phyloP scores from a whole-genome alignment of 1,284 basidiomycete genomes.

The Ustilago cynodontis region DNA sequence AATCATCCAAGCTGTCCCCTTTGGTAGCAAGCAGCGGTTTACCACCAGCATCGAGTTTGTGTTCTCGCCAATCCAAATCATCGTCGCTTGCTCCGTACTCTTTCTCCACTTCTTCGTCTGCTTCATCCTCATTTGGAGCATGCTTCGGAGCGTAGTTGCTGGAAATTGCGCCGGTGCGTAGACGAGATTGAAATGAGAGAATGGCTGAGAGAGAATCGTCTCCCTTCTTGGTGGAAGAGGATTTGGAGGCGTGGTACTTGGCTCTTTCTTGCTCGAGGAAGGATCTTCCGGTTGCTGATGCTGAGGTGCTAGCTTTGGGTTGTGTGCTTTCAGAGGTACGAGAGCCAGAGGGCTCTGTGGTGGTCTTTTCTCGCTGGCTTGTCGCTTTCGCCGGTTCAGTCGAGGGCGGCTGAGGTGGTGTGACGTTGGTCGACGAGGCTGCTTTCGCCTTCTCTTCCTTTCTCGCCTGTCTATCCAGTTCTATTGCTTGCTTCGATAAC shows the following conservation, averaged over 20 bases:
- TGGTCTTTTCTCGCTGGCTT: background rate
- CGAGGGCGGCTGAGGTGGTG: background rate
- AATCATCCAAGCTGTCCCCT: constrained; percentile 47
- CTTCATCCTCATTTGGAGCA: constrained; percentile 11
- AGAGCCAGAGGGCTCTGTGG: background rate
- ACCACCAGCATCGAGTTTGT: constrained; percentile 54
- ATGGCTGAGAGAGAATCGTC: constrained; percentile 32
- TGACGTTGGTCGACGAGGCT: background rate
- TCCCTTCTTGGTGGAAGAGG: constrained; percentile 1
- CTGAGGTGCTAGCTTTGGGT: background rate
- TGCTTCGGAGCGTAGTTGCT: background rate
- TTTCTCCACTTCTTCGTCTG: constrained; percentile 38
- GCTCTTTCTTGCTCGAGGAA: constrained; percentile 16
- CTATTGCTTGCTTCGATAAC: constrained; percentile 42
- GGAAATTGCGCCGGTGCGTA: constrained; percentile 14
- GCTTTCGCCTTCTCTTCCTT: background rate
- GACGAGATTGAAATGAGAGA: constrained; percentile 38
- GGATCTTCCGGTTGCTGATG: background rate
- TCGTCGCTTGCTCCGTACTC: constrained; percentile 65
- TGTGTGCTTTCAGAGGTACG: background rate
- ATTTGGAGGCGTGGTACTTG: constrained; percentile 15
- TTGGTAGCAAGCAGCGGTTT: constrained; percentile 18
- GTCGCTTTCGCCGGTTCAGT: background rate
- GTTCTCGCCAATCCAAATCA: constrained; percentile 41
- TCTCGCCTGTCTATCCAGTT: background rate